These are phyloP conservation scores for Zostera marina DNA, from an alignment of 116 monocot species.

Conservation along the genomic window DNA sequence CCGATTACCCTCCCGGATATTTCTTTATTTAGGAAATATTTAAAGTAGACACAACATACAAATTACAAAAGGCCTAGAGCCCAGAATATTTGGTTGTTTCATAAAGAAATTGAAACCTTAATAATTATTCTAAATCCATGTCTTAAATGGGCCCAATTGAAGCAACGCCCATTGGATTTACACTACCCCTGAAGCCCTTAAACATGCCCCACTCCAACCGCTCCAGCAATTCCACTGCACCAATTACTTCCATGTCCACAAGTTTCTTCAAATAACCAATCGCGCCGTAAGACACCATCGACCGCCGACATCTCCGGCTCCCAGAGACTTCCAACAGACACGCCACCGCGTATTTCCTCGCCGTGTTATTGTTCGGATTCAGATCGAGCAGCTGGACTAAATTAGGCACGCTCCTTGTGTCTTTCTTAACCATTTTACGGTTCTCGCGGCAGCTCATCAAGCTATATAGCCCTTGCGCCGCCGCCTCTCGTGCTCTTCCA, in stretches of 20 bases:
- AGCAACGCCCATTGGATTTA: no score
- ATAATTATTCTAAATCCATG: no score
- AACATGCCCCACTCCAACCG: conserved; percentile 44
- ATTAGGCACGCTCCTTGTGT: conserved; percentile 45
- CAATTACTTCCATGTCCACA: conserved; percentile 49
- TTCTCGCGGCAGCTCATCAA: conserved; percentile 36
- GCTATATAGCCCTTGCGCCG: conserved; percentile 47
- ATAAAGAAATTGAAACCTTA: no score
- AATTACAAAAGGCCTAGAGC: no score
- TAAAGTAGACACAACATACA: no score
- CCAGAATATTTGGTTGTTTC: no score
- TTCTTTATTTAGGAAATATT: no score
- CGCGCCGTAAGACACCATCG: conserved; percentile 69
- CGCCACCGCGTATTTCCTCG: conserved; percentile 59
- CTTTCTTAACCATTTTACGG: conserved; percentile 36
- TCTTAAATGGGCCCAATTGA: no score
- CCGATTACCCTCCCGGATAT: no score
- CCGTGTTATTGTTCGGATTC: conserved; percentile 34
- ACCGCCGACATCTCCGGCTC: conserved; percentile 48
- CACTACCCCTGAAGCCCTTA: conserved; percentile 9
- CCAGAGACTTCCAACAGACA: conserved; percentile 34
- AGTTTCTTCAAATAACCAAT: conserved; percentile 82
- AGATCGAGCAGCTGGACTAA: conserved; percentile 72
- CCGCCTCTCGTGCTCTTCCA: conserved; percentile 31
- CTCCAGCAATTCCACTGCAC: conserved; percentile 57